Base-by-base conservation (phyloP, 768 basidiomycete genomes). In the Termitomyces sp. region DNA sequence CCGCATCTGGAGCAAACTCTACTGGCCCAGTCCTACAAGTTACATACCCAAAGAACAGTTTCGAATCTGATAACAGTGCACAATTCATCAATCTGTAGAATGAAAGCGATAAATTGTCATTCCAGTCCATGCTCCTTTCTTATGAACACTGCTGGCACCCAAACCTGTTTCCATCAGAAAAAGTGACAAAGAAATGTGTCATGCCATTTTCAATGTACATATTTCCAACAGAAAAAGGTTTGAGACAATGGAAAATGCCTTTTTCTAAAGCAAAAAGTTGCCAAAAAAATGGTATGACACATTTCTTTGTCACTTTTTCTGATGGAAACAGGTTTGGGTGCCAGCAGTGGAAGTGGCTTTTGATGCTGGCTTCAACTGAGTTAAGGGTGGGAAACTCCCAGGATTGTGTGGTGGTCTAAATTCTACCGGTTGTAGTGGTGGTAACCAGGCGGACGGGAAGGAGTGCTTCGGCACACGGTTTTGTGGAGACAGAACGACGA, bases 321-420 rank as follows among this genome's bases (percentile, higher is more conserved):
- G n/a, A n/a, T n/a, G n/a, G n/a, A n/a, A n/a, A n/a, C n/a, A n/a
- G n/a, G n/a, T n/a, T n/a, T n/a, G n/a, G n/a, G n/a, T n/a, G n/a
- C n/a, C n/a, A n/a, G n/a, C n/a, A n/a, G n/a, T n/a, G n/a, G n/a
- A 92, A 65, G 73, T 92, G 30, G 87, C 88, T 1, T 90, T 93
- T 67, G 83, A 85, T 59, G 49, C 70, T 0, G 73, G 70, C 44
- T 93, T 88, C 68, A 73, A 87, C 65, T 93, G 83, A 80, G 86
- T 88, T 30, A 85, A 86, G 66, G 82, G 87, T 27, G 89, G 87
- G 22, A 91, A 91, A 73, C 78, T 92, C 11, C 90, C 90, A 12
- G 90, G 91, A 5, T 66, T 91, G 39, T 76, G 89, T 66, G 89
- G 91, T 16, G 91, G 89, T 0, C 68, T 82, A 3, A 79, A 82